These are phyloP conservation scores for Coemansia sp. DNA, from an alignment of 192 early-diverging fungal species.

Conservation along the genomic window DNA sequence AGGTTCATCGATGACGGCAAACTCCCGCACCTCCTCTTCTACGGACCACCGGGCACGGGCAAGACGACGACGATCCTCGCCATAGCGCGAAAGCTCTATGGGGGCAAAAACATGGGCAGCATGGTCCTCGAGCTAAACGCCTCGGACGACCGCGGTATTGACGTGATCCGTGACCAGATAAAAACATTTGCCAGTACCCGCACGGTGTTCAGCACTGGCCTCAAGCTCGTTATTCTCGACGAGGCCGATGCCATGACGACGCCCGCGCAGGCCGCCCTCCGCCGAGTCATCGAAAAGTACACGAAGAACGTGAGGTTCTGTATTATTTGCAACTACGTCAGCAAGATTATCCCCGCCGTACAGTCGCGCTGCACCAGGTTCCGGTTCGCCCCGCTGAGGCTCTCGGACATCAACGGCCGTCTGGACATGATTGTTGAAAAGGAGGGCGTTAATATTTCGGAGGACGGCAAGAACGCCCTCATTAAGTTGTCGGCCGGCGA, in stretches of 20 bases:
- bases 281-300: conserved; percentile 98
- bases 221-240: conserved; percentile 97
- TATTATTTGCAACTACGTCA: conserved; percentile 98
- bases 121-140: conserved; percentile 98
- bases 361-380: conserved; percentile 99
- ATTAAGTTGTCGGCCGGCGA: conserved; percentile 88
- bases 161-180: conserved; percentile 97
- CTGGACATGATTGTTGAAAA: conserved; percentile 68
- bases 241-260: conserved; percentile 98
- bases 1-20: conserved; percentile 87
- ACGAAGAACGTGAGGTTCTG: conserved; percentile 97
- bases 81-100: conserved; percentile 83
- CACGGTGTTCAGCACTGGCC: conserved; percentile 88
- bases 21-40: conserved; percentile 95
- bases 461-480: conserved; percentile 78
- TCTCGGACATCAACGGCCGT: conserved; percentile 75
- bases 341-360: conserved; percentile 95
- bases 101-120: conserved; percentile 70
- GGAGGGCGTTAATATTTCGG: conserved; percentile 80
- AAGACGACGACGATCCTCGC: conserved; percentile 98
- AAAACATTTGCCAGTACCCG: conserved; percentile 97
- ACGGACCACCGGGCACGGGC: conserved; percentile 97
- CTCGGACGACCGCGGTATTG: conserved; percentile 98
- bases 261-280: conserved; percentile 86
- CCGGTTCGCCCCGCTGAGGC: conserved; percentile 85